Evolutionary conservation across 2,329 filamentous ascomycete genomes (phyloP).

Genomic region (Talaromyces sp.): DNA sequence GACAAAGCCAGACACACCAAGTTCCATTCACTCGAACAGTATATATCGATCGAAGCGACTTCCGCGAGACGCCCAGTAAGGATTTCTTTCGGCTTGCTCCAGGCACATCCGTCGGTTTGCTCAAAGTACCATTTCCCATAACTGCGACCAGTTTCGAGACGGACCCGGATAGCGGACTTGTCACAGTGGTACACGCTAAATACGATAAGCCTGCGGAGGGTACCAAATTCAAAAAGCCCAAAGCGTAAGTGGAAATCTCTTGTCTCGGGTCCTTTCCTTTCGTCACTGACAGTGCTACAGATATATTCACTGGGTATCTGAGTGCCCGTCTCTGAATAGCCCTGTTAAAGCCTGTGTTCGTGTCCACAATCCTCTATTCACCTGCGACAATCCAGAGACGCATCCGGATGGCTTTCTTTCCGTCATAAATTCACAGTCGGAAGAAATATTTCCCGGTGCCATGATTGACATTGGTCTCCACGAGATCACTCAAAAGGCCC

Average conservation of each 20-base stretch:
- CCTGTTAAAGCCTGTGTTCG: conserved; percentile 68
- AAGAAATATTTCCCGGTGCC: conserved; percentile 73
- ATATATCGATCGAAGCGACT: conserved; percentile 80
- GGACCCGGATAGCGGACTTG: conserved; percentile 60
- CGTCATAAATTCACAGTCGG: conserved; percentile 79
- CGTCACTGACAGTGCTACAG: conserved; percentile 35
- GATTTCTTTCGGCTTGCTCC: conserved; percentile 78
- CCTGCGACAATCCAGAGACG: conserved; percentile 74
- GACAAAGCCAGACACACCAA: conserved; percentile 40
- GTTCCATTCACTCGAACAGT: conserved; percentile 70
- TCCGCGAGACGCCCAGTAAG: conserved; percentile 66
- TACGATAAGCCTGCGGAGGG: conserved; percentile 65
- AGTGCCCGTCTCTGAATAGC: conserved; percentile 59
- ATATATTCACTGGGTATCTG: conserved; percentile 83
- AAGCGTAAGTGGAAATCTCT: conserved; percentile 54
- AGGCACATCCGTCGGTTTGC: conserved; percentile 68
- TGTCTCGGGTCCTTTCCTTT: background rate
- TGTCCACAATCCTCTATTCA: conserved; percentile 79
- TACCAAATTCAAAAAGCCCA: conserved; percentile 60
- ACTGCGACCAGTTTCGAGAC: conserved; percentile 66
- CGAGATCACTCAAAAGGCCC: conserved; percentile 68
- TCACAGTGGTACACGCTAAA: conserved; percentile 64
- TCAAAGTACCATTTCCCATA: conserved; percentile 68
- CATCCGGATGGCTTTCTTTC: conserved; percentile 76
- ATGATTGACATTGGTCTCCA: conserved; percentile 80